Evolutionary conservation across 2,329 filamentous ascomycete species (phyloP), one percentile per base, ranked within the genome.

Genomic region (Helminthosporium solani): DNA sequence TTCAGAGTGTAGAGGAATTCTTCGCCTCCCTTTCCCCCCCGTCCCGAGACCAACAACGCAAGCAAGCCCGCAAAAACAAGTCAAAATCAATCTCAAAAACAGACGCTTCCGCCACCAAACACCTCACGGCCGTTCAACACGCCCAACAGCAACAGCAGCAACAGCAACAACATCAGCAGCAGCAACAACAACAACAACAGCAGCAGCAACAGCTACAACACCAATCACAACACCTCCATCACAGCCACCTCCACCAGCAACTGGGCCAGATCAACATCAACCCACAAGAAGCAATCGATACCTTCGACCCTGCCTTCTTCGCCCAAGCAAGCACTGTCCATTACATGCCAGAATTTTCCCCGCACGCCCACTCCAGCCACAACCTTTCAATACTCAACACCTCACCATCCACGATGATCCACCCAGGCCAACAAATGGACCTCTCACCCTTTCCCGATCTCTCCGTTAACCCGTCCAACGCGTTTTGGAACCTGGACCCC

Each of bases 1-100:
- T 96, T n/a, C 88, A 94, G 62, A 95, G 89, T 3, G 90, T 96
- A 0, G 91, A 96, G 61, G 90, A 97, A 57, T 96, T 95, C 72
- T 92, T 97, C 64, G 87, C 88, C 5, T 88, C 84, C 39, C 75
- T 95, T 30, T 87, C 85, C 1, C 85, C 87, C 11, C 79, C 78
- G 0, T 76, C 70, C 6, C 73, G 73, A 47, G 65, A 71, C 14
- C 60, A 72, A 6, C 68, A 72, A n/a, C 82, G 53, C 72, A 82
- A 66, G 74, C 73, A 64, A 70, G 72, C 40, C 75, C 83, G 64
- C 54, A 69, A 66, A 46, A 68, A 66, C 48, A 72, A 74, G 54
- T 66, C 57, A 1, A 66, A 69, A 42, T 60, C 63, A 5, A 54
- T 67, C 14, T 64, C 64, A 1, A 69, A 66, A 51, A 35, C 53